Conservation (phyloP, 2,329 filamentous ascomycete species). For the Penicillium sp. region DNA sequence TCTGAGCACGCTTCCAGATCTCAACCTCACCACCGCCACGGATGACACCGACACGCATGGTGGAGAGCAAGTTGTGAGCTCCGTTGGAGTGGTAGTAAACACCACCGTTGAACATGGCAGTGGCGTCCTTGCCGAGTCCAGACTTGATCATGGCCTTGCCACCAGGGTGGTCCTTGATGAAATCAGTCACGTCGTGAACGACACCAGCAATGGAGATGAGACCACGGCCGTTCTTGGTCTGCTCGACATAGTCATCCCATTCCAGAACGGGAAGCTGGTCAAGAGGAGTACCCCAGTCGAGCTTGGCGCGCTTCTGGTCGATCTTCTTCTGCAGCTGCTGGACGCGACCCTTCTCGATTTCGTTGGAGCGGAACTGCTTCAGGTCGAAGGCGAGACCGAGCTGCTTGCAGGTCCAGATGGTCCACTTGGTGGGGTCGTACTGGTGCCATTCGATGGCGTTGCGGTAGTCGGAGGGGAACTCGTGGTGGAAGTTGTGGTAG, state of each 20-base stretch:
- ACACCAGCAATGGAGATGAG: conserved; percentile 79
- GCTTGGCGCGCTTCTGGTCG: conserved; percentile 76
- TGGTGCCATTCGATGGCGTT: conserved; percentile 90
- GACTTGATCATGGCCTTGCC: conserved; percentile 83
- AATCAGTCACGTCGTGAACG: conserved; percentile 79
- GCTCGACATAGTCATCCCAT: conserved; percentile 82
- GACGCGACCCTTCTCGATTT: conserved; percentile 87
- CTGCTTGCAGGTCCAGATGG: conserved; percentile 81
- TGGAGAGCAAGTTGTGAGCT: conserved; percentile 83
- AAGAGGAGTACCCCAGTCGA: conserved; percentile 84
- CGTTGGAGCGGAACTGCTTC: conserved; percentile 88
- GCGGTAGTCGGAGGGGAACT: conserved; percentile 90
- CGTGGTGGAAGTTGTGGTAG: conserved; percentile 96
- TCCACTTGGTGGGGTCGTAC: conserved; percentile 91
- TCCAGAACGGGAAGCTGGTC: conserved; percentile 82
- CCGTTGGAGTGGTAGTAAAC: conserved; percentile 89
- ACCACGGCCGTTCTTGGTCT: conserved; percentile 74
- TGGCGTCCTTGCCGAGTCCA: conserved; percentile 83
- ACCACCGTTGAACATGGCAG: conserved; percentile 88
- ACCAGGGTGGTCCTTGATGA: conserved; percentile 88
- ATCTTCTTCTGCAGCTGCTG: conserved; percentile 93
- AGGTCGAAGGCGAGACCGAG: conserved; percentile 81
- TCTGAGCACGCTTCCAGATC: conserved; percentile 86
- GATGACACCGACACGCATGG: conserved; percentile 84
- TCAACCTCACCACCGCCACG: conserved; percentile 86